phyloP scores from a whole-genome alignment of 2,329 filamentous ascomycete genomes.

The Arthrobotrys sphaeroides region DNA sequence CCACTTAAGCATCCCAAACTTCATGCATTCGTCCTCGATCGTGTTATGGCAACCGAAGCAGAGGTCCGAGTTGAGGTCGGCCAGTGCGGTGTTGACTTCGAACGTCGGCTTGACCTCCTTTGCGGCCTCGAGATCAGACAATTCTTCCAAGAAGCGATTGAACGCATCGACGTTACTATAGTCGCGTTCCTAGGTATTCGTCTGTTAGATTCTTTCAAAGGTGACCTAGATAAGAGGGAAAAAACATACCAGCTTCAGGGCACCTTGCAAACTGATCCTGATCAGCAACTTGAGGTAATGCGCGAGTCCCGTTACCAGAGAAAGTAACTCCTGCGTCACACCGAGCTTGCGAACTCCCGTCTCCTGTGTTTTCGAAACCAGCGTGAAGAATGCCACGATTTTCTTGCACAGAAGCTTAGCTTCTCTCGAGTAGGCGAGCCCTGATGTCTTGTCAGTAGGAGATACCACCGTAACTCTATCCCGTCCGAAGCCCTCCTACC shows the following conservation, averaged over 20 bases:
- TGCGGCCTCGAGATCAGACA: constrained; percentile 81
- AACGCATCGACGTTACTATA: constrained; percentile 77
- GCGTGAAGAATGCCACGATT: constrained; percentile 95
- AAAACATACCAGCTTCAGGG: constrained; percentile 73
- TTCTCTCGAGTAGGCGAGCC: constrained; percentile 89
- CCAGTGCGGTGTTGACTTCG: constrained; percentile 74
- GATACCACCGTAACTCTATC: constrained; percentile 59
- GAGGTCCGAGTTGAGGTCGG: constrained; percentile 82
- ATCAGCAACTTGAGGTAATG: constrained; percentile 98
- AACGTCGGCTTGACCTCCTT: constrained; percentile 75
- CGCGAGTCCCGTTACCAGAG: constrained; percentile 91
- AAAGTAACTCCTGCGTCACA: constrained; percentile 97
- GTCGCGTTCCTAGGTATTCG: constrained; percentile 76
- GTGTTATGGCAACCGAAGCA: constrained; percentile 83
- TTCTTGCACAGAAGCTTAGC: constrained; percentile 99
- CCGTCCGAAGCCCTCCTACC: too few relatives aligned
- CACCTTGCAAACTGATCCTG: constrained; percentile 92
- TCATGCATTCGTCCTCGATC: constrained; percentile 92
- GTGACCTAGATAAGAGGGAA: neutral
- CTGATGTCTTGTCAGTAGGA: constrained; percentile 60
- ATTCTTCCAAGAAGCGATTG: constrained; percentile 81
- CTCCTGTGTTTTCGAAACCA: constrained; percentile 94
- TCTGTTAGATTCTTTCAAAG: neutral
- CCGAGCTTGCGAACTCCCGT: constrained; percentile 88
- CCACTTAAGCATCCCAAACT: constrained; percentile 78